These are phyloP conservation scores for Macrotyloma uniflorum DNA, from an alignment of 306 rosid species.

Conservation along the genomic window DNA sequence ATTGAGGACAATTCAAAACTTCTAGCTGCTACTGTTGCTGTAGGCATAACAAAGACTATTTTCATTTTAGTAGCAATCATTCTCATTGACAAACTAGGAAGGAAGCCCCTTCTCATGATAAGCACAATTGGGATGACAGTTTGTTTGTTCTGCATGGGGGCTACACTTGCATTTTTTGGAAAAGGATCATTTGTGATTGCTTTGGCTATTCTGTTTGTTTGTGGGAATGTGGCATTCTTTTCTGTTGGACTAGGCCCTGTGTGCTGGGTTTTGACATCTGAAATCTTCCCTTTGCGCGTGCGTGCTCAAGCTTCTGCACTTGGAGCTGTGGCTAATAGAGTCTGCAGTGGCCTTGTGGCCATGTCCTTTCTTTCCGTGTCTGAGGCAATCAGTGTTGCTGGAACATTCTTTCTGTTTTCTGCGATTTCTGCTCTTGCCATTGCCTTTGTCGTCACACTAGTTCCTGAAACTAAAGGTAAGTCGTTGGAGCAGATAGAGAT, in stretches of 20 bases:
- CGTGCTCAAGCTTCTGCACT: slow-evolving; percentile 92
- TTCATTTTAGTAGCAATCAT: slow-evolving; percentile 79
- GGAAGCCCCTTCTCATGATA: slow-evolving; percentile 80
- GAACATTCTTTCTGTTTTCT: slow-evolving; percentile 79
- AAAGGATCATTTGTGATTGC: slow-evolving; percentile 56
- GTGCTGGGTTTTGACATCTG: slow-evolving; percentile 92
- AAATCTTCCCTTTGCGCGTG: slow-evolving; percentile 83
- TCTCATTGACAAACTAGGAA: slow-evolving; percentile 77
- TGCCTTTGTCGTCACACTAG: slow-evolving; percentile 59
- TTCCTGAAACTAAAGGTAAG: slow-evolving; percentile 95
- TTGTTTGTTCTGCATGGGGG: slow-evolving; percentile 70
- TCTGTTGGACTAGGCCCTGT: slow-evolving; percentile 91
- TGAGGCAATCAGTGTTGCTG: slow-evolving; percentile 57
- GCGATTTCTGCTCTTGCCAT: slow-evolving; percentile 69
- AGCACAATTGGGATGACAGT: slow-evolving; percentile 96
- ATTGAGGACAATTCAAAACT: slow-evolving; percentile 62
- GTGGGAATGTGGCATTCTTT: slow-evolving; percentile 97
- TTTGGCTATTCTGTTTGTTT: slow-evolving; percentile 63
- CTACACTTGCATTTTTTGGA: slow-evolving; percentile 57
- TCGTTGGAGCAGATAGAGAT: slow-evolving; percentile 88
- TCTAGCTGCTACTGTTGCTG: slow-evolving; percentile 89
- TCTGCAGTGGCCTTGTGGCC: slow-evolving; percentile 86
- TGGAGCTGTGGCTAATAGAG: slow-evolving; percentile 86
- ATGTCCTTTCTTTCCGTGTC: slow-evolving; percentile 89
- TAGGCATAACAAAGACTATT: slow-evolving; percentile 79